phyloP scores from a whole-genome alignment of 371 early-diverging fungal genomes.

The Funneliformis caledonium region DNA sequence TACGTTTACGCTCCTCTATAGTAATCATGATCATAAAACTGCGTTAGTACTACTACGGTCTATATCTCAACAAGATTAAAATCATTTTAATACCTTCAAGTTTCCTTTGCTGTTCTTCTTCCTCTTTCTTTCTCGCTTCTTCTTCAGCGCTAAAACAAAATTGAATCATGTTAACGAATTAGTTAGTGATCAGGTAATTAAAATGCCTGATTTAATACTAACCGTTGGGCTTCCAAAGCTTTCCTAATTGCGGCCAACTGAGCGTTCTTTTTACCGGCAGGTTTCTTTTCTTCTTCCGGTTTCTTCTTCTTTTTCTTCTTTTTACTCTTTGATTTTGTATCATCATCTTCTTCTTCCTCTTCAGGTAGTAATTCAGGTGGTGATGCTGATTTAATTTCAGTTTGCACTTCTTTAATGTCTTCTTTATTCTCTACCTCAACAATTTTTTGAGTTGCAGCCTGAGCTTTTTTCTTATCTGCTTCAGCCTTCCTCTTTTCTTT shows the following conservation, averaged over 20 bases:
- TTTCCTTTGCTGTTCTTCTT: conserved; percentile 64
- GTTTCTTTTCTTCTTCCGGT: conserved; percentile 49
- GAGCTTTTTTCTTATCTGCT: conserved; percentile 45
- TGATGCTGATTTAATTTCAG: conserved; percentile 16
- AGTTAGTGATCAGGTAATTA: not conserved
- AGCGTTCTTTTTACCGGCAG: conserved; percentile 58
- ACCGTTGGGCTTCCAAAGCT: conserved; percentile 66
- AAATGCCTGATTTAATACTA: not conserved
- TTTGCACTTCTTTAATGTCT: conserved; percentile 40
- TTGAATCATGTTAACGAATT: not conserved
- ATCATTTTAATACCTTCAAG: conserved; percentile 50
- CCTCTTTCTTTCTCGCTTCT: conserved; percentile 56
- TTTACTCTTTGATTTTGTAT: conserved; percentile 52
- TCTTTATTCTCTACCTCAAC: conserved; percentile 32
- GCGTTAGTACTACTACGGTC: not conserved
- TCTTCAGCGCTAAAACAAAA: conserved; percentile 48
- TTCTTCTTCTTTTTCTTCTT: conserved; percentile 55
- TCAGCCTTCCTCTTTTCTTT: conserved; percentile 48
- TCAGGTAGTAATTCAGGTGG: conserved; percentile 38
- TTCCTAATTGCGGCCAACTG: conserved; percentile 69
- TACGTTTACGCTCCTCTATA: conserved; percentile 60
- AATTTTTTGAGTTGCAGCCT: conserved; percentile 19
- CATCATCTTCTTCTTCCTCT: conserved; percentile 49
- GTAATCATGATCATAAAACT: too few species aligned
- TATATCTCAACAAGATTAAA: not conserved